A percentile compares a stretch with the other conserved stretches of the same genome.
Conservation (phyloP, 176 grass and related monocot genomes). For the Lolium perenne region DNA sequence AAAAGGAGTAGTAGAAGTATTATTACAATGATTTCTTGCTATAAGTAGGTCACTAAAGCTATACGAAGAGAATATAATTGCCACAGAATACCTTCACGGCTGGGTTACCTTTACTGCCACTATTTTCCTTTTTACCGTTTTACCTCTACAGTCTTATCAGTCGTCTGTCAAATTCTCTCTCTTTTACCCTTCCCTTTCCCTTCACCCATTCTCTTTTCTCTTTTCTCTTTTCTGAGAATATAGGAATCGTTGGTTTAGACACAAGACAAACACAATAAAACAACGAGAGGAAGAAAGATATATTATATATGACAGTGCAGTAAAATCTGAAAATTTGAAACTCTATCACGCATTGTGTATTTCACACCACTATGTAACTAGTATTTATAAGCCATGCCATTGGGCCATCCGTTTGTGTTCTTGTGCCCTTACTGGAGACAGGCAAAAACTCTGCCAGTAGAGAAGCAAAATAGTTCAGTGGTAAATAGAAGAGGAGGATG, state of each 20-base stretch:
- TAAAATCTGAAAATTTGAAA: slow-evolving; percentile 13
- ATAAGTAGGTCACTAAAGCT: too few species aligned
- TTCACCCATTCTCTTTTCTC: neutral
- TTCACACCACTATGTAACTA: slow-evolving; percentile 8
- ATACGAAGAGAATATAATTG: neutral
- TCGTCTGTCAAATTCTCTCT: neutral
- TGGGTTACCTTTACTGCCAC: neutral
- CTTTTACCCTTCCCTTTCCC: slow-evolving; percentile 10
- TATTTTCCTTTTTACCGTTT: slow-evolving; percentile 7
- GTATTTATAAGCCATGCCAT: slow-evolving; percentile 29
- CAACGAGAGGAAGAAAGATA: slow-evolving; percentile 35
- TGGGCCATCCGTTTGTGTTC: slow-evolving; percentile 15
- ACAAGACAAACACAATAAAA: slow-evolving; percentile 49
- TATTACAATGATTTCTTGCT: too few species aligned
- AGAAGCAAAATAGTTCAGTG: slow-evolving; percentile 9
- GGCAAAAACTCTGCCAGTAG: slow-evolving; percentile 22
- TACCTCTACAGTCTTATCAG: slow-evolving; percentile 28
- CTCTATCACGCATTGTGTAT: slow-evolving; percentile 45
- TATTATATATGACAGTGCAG: slow-evolving; percentile 29
- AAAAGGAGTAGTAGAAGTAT: too few species aligned
- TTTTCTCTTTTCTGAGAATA: neutral
- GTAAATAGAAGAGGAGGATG: neutral
- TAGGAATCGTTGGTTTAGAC: slow-evolving; percentile 60
- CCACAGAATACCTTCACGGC: neutral
- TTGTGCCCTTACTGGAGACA: slow-evolving; percentile 45